A percentile compares a stretch with the other conserved stretches of the same genome.
phyloP scores from a whole-genome alignment of 1,139 yeast species.

The Blastobotrys aristatus region DNA sequence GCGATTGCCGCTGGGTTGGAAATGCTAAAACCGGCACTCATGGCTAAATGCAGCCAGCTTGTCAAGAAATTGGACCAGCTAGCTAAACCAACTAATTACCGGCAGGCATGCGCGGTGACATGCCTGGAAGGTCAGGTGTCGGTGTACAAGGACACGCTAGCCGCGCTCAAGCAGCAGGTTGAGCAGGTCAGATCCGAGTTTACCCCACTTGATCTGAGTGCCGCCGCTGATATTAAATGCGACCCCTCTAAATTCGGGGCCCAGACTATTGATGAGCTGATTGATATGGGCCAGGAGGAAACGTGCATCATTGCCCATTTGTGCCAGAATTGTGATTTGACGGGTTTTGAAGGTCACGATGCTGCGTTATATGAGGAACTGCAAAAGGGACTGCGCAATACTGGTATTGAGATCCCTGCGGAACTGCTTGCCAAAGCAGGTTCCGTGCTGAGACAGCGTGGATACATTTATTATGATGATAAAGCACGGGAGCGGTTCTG shows the following conservation, averaged over 20 bases:
- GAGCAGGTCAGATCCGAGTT: not conserved
- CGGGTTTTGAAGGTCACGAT: not conserved
- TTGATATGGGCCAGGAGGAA: conserved; percentile 21
- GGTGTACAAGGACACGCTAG: not conserved
- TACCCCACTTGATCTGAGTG: not conserved
- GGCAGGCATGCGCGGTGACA: not conserved
- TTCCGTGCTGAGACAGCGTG: conserved; percentile 8
- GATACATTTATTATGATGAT: conserved; percentile 15
- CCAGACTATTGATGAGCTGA: conserved; percentile 14
- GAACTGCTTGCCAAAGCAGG: conserved; percentile 15
- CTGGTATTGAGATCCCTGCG: conserved; percentile 6
- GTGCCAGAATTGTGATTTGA: conserved; percentile 3
- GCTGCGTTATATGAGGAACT: conserved; percentile 2
- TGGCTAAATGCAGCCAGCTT: conserved; percentile 5
- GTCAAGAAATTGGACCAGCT: not conserved
- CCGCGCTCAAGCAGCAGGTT: not conserved
- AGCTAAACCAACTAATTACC: not conserved
- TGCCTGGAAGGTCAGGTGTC: not conserved
- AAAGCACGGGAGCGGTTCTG: conserved; percentile 15
- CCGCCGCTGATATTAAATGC: not conserved
- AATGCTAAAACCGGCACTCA: conserved; percentile 7
- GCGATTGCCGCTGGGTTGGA: conserved; percentile 10
- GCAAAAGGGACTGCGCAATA: conserved; percentile 4
- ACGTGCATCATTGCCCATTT: conserved; percentile 17
- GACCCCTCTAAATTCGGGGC: conserved; percentile 2